Evolutionary conservation across 257 asterid genomes (phyloP).

Genomic region (Handroanthus guayacan): DNA sequence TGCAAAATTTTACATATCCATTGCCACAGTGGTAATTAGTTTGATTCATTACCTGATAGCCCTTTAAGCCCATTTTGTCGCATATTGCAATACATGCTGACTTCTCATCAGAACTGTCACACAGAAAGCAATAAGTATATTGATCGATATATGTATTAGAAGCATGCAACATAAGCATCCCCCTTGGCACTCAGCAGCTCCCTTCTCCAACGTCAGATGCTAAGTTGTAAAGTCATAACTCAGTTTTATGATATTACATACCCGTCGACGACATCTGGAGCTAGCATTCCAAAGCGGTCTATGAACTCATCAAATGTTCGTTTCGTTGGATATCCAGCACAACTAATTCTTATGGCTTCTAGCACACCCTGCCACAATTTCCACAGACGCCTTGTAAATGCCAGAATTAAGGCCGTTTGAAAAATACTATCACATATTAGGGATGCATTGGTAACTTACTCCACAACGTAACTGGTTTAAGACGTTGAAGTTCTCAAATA

Average conservation of each 20-base stretch:
- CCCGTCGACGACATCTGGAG: slow-evolving; percentile 89
- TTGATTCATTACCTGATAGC: slow-evolving; percentile 73
- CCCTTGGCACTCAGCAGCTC: background rate
- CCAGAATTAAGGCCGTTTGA: slow-evolving; percentile 12
- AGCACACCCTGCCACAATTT: slow-evolving; percentile 79
- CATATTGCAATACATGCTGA: slow-evolving; percentile 76
- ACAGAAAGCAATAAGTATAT: slow-evolving; percentile 9
- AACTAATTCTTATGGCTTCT: slow-evolving; percentile 96
- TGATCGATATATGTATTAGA: background rate
- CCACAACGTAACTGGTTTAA: slow-evolving; percentile 93
- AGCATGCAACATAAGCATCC: background rate
- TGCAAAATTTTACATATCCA: slow-evolving; percentile 23
- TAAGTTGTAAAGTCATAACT: background rate
- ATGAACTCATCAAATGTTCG: slow-evolving; percentile 92
- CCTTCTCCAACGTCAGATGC: background rate
- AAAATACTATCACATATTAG: slow-evolving; percentile 7
- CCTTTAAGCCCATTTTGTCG: slow-evolving; percentile 84
- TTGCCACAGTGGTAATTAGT: background rate
- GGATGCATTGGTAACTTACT: slow-evolving; percentile 55
- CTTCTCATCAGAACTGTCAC: slow-evolving; percentile 79
- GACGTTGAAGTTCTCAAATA: slow-evolving; percentile 88
- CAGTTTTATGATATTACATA: slow-evolving; percentile 35
- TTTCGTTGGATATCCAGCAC: slow-evolving; percentile 97
- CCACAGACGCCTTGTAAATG: slow-evolving; percentile 34
- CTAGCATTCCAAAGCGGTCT: slow-evolving; percentile 91